Evolutionary conservation across 2,329 filamentous ascomycete genomes (phyloP), one percentile per base, ranked within the genome.

Genomic region (Beauveria sp.): DNA sequence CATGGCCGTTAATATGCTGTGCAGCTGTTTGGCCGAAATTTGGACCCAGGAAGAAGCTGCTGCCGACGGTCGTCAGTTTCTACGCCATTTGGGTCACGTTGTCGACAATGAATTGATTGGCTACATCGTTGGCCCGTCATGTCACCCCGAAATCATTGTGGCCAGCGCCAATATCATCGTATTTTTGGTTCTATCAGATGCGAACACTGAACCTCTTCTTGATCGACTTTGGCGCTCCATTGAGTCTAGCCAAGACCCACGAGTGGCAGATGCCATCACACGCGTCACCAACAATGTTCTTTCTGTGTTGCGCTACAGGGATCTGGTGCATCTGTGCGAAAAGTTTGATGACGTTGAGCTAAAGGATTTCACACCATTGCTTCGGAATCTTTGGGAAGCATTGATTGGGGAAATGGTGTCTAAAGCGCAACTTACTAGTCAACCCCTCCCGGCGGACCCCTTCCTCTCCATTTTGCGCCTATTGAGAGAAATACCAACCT

Each of bases 91-190:
- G 58, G 85, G 90, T 5, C 78, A 83, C 6, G 28, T 43, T 22
- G 40, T 26, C 88, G 90, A 65, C 7, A 87, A 88, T 45, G 86
- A 86, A 58, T 78, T 98, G 28, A 84, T 96, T 26, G 86, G 92
- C 63, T 98, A 97, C 73, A 86, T 99, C 51, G 83, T 97, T 57
- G 91, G 93, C 2, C 86, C 93, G 16, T 92, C 92, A 61, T 97
- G 93, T 38, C 95, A 98, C 69, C 91, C 93, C 1, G 92, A 96
- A 70, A 85, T 98, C 58, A 95, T 96, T 22, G 81, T 83, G 42
- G 86, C 92, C 66, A 90, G 90, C 68, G 81, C 83, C 46, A 96
- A 96, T 65, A 89, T 98, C 58, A 80, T 97, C 53, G 90, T 90
- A 1, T 98, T 98, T 69, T 79, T 98, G 57, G 83, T 91, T 24